Evolutionary conservation across 2,329 filamentous ascomycete species (phyloP).

Genomic region (Exophiala aquamarina): DNA sequence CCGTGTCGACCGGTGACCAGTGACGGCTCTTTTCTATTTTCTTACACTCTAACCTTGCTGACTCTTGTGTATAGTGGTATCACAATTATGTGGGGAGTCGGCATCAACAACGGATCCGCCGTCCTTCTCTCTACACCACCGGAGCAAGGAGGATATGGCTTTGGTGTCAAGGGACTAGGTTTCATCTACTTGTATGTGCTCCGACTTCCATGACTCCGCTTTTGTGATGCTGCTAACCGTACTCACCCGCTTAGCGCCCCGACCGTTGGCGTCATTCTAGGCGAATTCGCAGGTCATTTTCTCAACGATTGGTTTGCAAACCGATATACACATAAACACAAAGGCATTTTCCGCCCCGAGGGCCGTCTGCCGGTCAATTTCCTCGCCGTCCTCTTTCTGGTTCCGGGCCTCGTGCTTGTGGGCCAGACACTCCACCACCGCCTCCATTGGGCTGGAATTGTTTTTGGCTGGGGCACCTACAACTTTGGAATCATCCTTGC

Average conservation of each 20-base stretch:
- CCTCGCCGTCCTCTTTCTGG: constrained; percentile 48
- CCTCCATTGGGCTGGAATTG: constrained; percentile 53
- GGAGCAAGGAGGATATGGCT: constrained; percentile 40
- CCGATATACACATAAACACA: constrained; percentile 45
- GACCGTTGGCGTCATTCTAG: constrained; percentile 54
- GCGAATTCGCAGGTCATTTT: constrained; percentile 56
- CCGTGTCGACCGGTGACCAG: too few relatives aligned
- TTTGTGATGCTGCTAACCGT: constrained; percentile 25
- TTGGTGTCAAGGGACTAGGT: constrained; percentile 50
- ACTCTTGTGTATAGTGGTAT: constrained; percentile 24
- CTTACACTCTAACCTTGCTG: too few relatives aligned
- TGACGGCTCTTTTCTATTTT: too few relatives aligned
- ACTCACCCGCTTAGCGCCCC: too few relatives aligned
- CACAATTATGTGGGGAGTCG: constrained; percentile 43
- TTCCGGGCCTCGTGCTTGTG: constrained; percentile 51
- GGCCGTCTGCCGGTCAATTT: constrained; percentile 51
- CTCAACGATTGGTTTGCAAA: constrained; percentile 52
- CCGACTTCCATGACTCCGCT: too few relatives aligned
- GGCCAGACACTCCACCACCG: constrained; percentile 50
- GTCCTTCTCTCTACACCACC: constrained; percentile 49
- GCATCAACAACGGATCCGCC: constrained; percentile 56
- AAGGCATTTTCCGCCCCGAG: constrained; percentile 56
- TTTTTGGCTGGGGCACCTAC: constrained; percentile 53
- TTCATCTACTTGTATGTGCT: constrained; percentile 62
- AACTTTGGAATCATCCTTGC: constrained; percentile 29